Conservation (phyloP, 2,329 filamentous ascomycete species). For the Ascochyta pisi region DNA sequence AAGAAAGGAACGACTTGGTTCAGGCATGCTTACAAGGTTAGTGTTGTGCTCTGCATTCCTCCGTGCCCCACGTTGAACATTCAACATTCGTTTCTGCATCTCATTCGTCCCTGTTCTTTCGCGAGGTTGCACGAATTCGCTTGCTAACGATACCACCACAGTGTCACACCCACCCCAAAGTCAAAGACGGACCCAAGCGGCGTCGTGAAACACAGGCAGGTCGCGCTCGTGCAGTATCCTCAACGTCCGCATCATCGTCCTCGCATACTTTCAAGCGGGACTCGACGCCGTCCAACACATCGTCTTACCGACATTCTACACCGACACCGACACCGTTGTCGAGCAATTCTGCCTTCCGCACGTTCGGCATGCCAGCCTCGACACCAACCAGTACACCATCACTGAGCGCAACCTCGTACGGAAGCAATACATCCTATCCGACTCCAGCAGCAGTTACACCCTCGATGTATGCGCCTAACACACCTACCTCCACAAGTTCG, state of each 20-base stretch:
- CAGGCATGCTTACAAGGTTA: constrained; percentile 84
- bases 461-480: constrained; percentile 7
- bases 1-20: constrained; percentile 96
- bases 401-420: constrained; percentile 26
- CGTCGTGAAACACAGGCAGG: constrained; percentile 50
- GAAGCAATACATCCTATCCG: constrained; percentile 32
- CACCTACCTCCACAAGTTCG: constrained; percentile 26
- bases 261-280: constrained; percentile 46
- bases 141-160: constrained; percentile 35
- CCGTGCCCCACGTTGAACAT: constrained; percentile 11
- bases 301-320: constrained; percentile 39
- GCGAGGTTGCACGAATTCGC: constrained; percentile 19
- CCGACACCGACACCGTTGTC: constrained; percentile 39
- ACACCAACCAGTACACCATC: constrained; percentile 31
- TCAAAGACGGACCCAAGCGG: constrained; percentile 52
- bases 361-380: constrained; percentile 36
- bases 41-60: constrained; percentile 29
- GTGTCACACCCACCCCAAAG: constrained; percentile 54
- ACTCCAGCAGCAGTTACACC: constrained; percentile 34
- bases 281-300: constrained; percentile 25
- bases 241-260: constrained; percentile 43
- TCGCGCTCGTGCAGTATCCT: constrained; percentile 46
- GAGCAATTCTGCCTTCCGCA: constrained; percentile 32
- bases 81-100: constrained; percentile 1
- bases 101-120: constrained; percentile 5